A percentile compares a stretch with the other conserved stretches of the same genome.
These are phyloP conservation scores for Penicillium flavigenum DNA, from an alignment of 495 filamentous ascomycete species.

Conservation along the genomic window DNA sequence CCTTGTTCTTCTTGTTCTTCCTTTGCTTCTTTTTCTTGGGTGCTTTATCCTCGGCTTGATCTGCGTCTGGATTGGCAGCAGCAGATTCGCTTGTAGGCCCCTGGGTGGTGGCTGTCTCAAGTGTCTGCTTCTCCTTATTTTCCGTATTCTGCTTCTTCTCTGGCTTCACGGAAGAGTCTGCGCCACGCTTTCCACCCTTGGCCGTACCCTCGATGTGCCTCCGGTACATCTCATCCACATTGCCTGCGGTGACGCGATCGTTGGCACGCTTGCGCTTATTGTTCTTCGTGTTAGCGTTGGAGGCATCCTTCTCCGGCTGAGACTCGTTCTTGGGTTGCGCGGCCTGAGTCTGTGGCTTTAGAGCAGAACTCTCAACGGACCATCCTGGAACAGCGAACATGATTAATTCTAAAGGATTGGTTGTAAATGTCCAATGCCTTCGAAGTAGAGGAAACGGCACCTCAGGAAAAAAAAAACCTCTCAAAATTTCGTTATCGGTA, in stretches of 20 bases:
- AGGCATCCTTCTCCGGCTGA: constrained; percentile 29
- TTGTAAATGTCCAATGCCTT: background rate
- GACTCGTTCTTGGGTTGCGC: constrained; percentile 25
- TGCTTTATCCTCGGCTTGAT: constrained; percentile 23
- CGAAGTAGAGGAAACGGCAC: background rate
- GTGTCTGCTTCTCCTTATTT: constrained; percentile 20
- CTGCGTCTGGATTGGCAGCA: constrained; percentile 22
- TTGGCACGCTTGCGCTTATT: constrained; percentile 58
- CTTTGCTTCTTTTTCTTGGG: constrained; percentile 37
- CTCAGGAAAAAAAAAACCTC: background rate
- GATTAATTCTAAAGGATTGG: constrained; percentile 14
- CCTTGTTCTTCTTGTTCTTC: constrained; percentile 40
- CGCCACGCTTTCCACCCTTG: constrained; percentile 22
- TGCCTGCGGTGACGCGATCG: constrained; percentile 61
- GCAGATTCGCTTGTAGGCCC: constrained; percentile 27
- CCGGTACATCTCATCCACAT: constrained; percentile 75
- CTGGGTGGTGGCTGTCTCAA: constrained; percentile 19
- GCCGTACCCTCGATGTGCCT: constrained; percentile 71
- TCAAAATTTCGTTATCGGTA: constrained; percentile 17
- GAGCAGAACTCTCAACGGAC: constrained; percentile 67
- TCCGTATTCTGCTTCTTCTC: constrained; percentile 50
- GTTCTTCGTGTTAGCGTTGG: constrained; percentile 34
- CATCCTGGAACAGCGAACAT: constrained; percentile 97
- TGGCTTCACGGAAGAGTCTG: constrained; percentile 24
- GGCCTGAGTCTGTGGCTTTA: constrained; percentile 66